phyloP scores from a whole-genome alignment of 2,329 filamentous ascomycete genomes.

The Tolypocladium paradoxum region DNA sequence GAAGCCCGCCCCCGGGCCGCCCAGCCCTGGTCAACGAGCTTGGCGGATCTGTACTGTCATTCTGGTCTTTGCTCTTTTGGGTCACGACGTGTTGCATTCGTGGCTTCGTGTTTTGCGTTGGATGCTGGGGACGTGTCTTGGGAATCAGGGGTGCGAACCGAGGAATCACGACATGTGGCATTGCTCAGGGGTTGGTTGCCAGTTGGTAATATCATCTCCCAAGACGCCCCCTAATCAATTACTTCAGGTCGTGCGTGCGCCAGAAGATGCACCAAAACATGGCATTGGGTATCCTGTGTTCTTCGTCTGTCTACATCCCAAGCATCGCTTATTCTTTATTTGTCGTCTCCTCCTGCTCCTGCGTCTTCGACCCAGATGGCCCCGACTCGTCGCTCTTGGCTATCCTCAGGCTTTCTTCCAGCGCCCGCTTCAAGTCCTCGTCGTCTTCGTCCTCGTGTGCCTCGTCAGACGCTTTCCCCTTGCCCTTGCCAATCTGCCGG shows the following conservation, averaged over 20 bases:
- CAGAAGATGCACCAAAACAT: background rate
- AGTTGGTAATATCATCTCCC: too few species aligned
- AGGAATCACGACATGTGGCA: too few species aligned
- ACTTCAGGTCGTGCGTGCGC: background rate
- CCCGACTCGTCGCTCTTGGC: conserved; percentile 17
- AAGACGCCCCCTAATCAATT: background rate
- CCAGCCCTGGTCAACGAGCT: too few species aligned
- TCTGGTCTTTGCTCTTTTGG: background rate
- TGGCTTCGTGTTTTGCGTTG: background rate
- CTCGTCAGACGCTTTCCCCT: conserved; percentile 15
- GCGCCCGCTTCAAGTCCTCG: conserved; percentile 43
- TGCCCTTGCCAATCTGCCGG: conserved; percentile 21
- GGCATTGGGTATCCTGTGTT: conserved; percentile 2
- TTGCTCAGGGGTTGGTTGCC: too few species aligned
- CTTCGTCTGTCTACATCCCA: background rate
- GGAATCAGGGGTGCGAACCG: too few species aligned
- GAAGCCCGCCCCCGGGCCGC: too few species aligned
- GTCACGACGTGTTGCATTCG: background rate
- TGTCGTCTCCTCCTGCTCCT: background rate
- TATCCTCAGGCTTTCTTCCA: conserved; percentile 43
- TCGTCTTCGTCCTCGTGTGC: conserved; percentile 30
- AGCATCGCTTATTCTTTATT: background rate
- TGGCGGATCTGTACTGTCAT: too few species aligned
- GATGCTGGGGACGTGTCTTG: background rate
- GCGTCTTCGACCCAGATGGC: conserved; percentile 8